Base-by-base conservation (phyloP, 176 grass and related monocot genomes). In the Triticum monococcum region DNA sequence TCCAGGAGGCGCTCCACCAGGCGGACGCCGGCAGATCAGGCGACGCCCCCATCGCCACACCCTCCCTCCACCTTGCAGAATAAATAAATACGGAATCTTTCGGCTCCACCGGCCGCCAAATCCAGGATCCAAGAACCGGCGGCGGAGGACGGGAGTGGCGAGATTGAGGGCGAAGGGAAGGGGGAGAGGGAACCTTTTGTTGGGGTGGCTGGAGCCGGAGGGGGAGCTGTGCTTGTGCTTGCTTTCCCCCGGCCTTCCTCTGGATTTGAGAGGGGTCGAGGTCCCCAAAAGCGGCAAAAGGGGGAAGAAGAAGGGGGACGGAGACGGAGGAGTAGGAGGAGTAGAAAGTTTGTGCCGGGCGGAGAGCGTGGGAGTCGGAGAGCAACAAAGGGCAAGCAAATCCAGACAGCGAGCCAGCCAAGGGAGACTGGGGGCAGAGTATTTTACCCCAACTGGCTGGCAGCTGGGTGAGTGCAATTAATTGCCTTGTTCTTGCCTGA, bases 191-290 rank as follows among this genome's bases (percentile, higher is more conserved):
- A 46, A 62, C 70, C 78, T 82, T 89, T 77, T 77, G 36, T 86
- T 63, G 78, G 66, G 62, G 71, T 61, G 50, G 37, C 30, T 1
- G 74, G 68, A 72, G 2, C 50, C 18, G 50, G n/a, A n/a, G 83
- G 57, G 89, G 64, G 46, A 70, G 69, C 81, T 85, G 85, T 81
- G 71, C 77, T 85, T 70, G 77, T 74, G 12, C 73, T 71, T 32
- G 12, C 23, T 20, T 33, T 22, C 26, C 7, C 31, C 63, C 79
- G 77, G 46, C 46, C 26, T 17, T 62, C 79, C 84, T 79, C 84
- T 87, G 80, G 89, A 90, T 87, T 90, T 64, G 88, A 86, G 89
- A 87, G 52, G 72, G 36, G 63, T 64, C 36, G 87, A 89, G 69
- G 88, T 86, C 79, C 79, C 78, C 84, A 73, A 79, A 73, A 83